Evolutionary conservation across 805 yeast genomes (phyloP).

Genomic region (Cyberlindnera meyerae): DNA sequence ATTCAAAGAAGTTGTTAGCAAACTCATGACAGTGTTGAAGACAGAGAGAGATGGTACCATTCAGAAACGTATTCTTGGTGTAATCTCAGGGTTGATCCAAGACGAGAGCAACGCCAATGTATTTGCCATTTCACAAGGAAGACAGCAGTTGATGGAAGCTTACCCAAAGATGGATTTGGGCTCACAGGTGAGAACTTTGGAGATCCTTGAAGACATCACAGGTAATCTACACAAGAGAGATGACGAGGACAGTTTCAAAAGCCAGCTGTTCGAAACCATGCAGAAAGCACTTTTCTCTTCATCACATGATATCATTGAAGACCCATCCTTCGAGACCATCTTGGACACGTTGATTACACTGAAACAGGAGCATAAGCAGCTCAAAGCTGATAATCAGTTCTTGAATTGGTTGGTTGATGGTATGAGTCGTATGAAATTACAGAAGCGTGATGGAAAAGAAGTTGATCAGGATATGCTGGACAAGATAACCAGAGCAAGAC

Average conservation of each 20-base stretch:
- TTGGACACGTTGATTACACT: constrained; percentile 36
- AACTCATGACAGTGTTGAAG: constrained; percentile 8
- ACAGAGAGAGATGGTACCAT: constrained; percentile 28
- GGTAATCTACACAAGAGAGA: constrained; percentile 11
- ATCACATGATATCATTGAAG: constrained; percentile 29
- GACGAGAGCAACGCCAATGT: constrained; percentile 29
- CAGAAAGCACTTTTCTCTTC: constrained; percentile 19
- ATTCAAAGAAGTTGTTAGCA: constrained; percentile 7
- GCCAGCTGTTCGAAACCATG: constrained; percentile 13
- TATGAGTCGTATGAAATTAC: constrained; percentile 12
- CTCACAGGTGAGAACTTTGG: constrained; percentile 36
- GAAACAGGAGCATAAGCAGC: constrained; percentile 26
- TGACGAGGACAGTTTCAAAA: constrained; percentile 9
- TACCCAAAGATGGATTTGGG: constrained; percentile 22
- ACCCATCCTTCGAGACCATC: constrained; percentile 38
- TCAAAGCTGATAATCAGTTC: constrained; percentile 36
- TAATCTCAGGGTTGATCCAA: constrained; percentile 42
- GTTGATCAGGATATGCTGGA: constrained; percentile 34
- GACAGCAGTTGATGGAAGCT: constrained; percentile 21
- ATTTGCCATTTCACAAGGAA: constrained; percentile 21
- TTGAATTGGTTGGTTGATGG: constrained; percentile 59
- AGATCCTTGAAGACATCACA: constrained; percentile 43
- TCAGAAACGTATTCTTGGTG: constrained; percentile 47
- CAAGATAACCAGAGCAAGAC: constrained; percentile 46
- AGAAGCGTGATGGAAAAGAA: constrained; percentile 24